phyloP scores from a whole-genome alignment of 768 basidiomycete genomes.

The Boletus huronensis region DNA sequence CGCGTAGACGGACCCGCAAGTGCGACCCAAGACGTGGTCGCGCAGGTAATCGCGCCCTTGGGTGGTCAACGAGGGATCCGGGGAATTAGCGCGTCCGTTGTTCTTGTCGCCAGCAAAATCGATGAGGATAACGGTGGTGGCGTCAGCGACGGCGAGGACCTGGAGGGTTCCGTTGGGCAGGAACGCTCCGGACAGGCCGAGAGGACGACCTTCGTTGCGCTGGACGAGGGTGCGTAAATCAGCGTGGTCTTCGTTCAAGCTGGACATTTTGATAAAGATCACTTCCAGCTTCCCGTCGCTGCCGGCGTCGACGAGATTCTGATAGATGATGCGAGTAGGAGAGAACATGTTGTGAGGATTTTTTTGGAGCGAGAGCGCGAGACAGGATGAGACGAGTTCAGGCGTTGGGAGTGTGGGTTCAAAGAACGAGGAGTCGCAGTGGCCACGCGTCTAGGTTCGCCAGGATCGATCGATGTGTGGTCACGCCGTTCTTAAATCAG shows the following conservation, averaged over 20 bases:
- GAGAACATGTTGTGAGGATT: too few species aligned
- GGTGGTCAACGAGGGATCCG: conserved; percentile 15
- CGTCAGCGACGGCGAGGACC: conserved; percentile 28
- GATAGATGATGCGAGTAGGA: conserved; percentile 21
- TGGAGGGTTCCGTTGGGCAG: conserved; percentile 21
- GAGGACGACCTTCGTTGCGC: conserved; percentile 32
- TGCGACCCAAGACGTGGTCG: conserved; percentile 29
- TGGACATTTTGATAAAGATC: conserved; percentile 14
- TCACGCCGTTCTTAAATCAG: too few species aligned
- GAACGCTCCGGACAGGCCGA: conserved; percentile 29
- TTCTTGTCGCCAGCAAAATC: conserved; percentile 28
- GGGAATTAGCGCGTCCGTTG: conserved; percentile 31
- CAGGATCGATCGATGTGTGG: not conserved
- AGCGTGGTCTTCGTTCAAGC: conserved; percentile 22
- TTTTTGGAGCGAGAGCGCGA: conserved; percentile 3
- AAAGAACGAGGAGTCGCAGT: not conserved
- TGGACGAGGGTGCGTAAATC: conserved; percentile 23
- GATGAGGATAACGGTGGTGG: conserved; percentile 25
- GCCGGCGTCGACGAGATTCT: conserved; percentile 28
- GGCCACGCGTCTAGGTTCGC: not conserved
- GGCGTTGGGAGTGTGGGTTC: conserved; percentile 2
- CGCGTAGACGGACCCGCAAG: conserved; percentile 28
- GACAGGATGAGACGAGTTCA: not conserved
- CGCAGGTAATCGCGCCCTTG: conserved; percentile 26
- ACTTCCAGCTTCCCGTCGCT: conserved; percentile 21